Evolutionary conservation across 2,329 filamentous ascomycete genomes (phyloP), one percentile per base, ranked within the genome.

Genomic region (Cytospora chrysosperma): DNA sequence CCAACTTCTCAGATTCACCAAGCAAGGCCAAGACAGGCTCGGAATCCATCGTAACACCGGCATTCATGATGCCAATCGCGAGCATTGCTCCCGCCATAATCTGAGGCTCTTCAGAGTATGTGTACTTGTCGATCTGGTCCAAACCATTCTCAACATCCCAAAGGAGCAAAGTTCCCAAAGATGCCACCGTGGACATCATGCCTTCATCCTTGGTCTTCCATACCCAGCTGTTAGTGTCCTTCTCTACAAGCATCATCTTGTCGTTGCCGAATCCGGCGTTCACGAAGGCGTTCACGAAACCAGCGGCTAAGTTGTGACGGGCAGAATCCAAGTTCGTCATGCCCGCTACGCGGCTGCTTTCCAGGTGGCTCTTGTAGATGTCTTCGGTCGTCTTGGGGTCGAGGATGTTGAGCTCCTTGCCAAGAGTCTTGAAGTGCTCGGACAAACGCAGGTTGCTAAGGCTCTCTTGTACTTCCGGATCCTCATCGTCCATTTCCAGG

Each of bases 131-230:
- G 70, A 98, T 93, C 78, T 93, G 94, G 75, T 97, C 92, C 60
- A 99, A 81, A 61, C 94, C 95, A 69, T 86, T 88, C 72, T 98
- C 94, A 26, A 97, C 89, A 72, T 99, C 94, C 91, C 95, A 97
- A 72, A 96, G 85, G 74, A 97, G 82, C 21, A 99, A 82, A 71
- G 95, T 94, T 72, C 95, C 95, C 69, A 97, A 79, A 0, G 95
- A 98, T 5, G 96, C 96, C 47, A 96, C 91, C 0, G 94, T 97
- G 1, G 95, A 98, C 77, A 97, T 85, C 93, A 97, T 97, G 68
- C 95, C 95, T 72, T 97, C 93, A 50, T 96, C 93, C 78, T 99
- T 99, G 24, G 96, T 98, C 82, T 98, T 99, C 92, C 93, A 99
- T 5, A 99, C 92, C 94, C 95, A 99, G 67, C 90, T 91, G 70